Base-by-base conservation (phyloP, 2,329 filamentous ascomycete genomes). In the Apiospora marii region DNA sequence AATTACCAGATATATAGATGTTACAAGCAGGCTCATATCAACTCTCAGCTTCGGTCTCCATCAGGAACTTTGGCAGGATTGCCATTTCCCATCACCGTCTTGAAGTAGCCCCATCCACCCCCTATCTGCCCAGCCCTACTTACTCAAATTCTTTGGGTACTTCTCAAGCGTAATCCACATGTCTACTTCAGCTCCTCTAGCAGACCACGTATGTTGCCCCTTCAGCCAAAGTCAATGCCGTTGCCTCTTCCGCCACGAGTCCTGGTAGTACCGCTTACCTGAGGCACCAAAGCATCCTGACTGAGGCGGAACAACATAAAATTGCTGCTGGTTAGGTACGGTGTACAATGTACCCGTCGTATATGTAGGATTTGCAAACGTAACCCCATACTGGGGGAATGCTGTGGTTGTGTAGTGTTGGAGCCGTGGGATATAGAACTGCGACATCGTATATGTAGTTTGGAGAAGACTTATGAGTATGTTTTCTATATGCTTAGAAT, bases 221-320 rank as follows among this genome's bases (percentile, higher is more conserved):
- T 64, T 41, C 19, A n/a, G 34, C 34, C 22, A 64, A 14, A 13
- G 58, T 64, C 16, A 64, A 41, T 19, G 12, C 19, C 14, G 19
- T 22, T 7, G 58, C 10, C 58, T 64, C 30, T 64, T 64, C 58
- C 19, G 3, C 53, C 53, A 64, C 19, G 58, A 41, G 34, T 64
- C 58, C 30, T 64, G 58, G 6, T 64, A 64, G 10, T 64, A 64
- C 34, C 58, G 58, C 58, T 64, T 64, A 64, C 58, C 58, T 24
- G 34, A 4, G 58, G 3, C 4, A n/a, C 6, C 37, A 22, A 1
- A 64, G 4, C 13, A 24, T 14, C 19, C 10, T 13, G 34, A 10
- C 10, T 6, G 22, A 12, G 58, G 16, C 19, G 53, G 7, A 0
- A 61, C 8, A 4, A 61, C 7, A 19, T 61, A 61, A 1, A 16